These are phyloP conservation scores for Poteriospumella lacustris DNA, from an alignment of 108 stramenopile species.

Conservation along the genomic window DNA sequence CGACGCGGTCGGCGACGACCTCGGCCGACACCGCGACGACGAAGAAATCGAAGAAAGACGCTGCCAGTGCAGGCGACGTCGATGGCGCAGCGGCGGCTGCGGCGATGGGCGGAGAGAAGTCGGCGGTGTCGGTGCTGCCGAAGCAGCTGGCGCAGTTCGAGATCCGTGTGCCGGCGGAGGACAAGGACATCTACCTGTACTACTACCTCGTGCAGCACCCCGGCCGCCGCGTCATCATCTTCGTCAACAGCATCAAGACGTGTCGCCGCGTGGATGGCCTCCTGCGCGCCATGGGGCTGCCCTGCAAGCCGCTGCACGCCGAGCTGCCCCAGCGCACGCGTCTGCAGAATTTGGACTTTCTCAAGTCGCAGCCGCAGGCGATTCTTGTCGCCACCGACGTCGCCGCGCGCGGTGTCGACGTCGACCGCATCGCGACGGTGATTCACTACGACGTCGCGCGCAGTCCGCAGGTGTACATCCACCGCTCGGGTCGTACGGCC, in stretches of 20 bases:
- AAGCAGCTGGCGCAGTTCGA: background rate
- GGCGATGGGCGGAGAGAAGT: background rate
- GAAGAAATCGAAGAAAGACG: conserved; percentile 2
- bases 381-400: conserved; percentile 20
- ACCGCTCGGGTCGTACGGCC: conserved; percentile 27
- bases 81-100: background rate
- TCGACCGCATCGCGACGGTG: background rate
- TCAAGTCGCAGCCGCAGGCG: background rate
- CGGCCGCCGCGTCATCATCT: background rate
- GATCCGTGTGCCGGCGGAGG: background rate
- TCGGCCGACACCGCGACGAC: too few relatives aligned
- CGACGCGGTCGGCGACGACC: background rate
- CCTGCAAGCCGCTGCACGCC: background rate
- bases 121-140: background rate
- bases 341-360: background rate
- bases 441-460: conserved; percentile 20
- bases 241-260: conserved; percentile 21
- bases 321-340: background rate
- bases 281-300: background rate
- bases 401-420: conserved; percentile 19
- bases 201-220: background rate
- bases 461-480: conserved; percentile 11
- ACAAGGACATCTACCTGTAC: conserved; percentile 15
- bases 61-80: background rate
- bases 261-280: background rate